These are phyloP conservation scores for Dendrocalamus latiflorus DNA, from an alignment of 202 grass and related monocot genomes.

Conservation along the genomic window DNA sequence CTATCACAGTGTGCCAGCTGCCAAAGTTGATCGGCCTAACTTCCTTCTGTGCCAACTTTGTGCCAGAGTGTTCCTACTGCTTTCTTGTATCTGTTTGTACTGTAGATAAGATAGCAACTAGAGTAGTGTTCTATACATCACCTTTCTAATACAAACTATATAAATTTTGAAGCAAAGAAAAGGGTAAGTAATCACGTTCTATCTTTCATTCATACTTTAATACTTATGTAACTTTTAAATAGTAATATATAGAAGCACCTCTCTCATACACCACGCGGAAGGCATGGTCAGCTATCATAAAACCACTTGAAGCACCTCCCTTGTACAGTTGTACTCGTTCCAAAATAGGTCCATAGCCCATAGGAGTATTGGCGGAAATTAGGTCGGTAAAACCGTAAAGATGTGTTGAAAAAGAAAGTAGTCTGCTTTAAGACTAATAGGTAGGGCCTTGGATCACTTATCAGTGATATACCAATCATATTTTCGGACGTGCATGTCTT, in stretches of 20 bases:
- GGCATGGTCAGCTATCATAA: no score
- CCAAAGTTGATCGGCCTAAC: neutral
- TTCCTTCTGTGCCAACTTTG: neutral
- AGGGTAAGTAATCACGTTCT: no score
- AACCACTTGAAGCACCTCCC: no score
- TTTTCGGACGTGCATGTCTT: neutral
- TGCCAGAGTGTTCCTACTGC: neutral
- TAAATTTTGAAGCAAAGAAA: no score
- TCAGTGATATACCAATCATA: neutral
- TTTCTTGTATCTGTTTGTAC: neutral
- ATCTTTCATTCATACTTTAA: no score
- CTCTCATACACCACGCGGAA: no score
- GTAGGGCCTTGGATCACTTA: neutral
- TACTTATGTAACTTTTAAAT: no score
- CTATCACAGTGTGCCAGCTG: neutral
- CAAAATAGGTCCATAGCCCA: neutral
- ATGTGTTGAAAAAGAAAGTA: neutral
- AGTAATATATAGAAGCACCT: no score
- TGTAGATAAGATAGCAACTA: neutral
- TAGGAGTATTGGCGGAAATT: neutral
- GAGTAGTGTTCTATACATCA: no score
- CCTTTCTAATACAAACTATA: no score
- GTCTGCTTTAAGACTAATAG: neutral
- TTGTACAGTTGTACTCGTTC: neutral
- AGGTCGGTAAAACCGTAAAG: neutral